A percentile compares a stretch with the other conserved stretches of the same genome.
phyloP scores from a whole-genome alignment of 1,284 basidiomycete genomes.

The Termitomyces sp. region DNA sequence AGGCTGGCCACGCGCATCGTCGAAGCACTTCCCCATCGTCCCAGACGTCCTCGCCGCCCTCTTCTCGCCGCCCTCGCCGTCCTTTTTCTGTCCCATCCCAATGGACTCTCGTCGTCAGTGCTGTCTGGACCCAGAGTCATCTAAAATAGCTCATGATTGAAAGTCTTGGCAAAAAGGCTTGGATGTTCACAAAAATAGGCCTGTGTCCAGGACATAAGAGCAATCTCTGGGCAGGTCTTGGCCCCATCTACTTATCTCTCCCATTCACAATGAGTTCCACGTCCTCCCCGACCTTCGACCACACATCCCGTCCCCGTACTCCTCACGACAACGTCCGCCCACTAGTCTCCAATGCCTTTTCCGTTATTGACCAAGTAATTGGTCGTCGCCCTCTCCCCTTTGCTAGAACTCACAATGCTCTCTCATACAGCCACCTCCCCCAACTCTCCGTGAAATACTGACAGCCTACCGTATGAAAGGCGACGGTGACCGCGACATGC shows the following conservation, averaged over 20 bases:
- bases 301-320: conserved; percentile 15
- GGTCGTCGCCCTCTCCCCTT: conserved; percentile 1
- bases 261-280: conserved; percentile 29
- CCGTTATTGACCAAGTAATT: conserved; percentile 35
- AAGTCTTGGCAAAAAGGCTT: conserved; percentile 41
- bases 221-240: conserved; percentile 33
- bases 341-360: conserved; percentile 27
- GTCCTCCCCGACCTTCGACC: conserved; percentile 21
- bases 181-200: conserved; percentile 38
- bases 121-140: conserved; percentile 18
- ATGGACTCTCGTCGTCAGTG: not conserved
- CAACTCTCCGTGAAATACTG: conserved; percentile 78
- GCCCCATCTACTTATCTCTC: conserved; percentile 28
- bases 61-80: not conserved
- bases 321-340: conserved; percentile 24
- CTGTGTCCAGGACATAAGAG: conserved; percentile 36
- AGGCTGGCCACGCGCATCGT: not conserved
- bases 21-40: not conserved
- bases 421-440: conserved; percentile 56
- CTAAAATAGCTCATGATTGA: conserved; percentile 32
- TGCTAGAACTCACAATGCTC: conserved; percentile 6
- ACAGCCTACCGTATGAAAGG: conserved; percentile 78
- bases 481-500: conserved; percentile 85
- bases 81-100: not conserved
- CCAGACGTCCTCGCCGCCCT: not conserved